Evolutionary conservation across 805 yeast genomes (phyloP).

Genomic region (Lipomyces sp.): DNA sequence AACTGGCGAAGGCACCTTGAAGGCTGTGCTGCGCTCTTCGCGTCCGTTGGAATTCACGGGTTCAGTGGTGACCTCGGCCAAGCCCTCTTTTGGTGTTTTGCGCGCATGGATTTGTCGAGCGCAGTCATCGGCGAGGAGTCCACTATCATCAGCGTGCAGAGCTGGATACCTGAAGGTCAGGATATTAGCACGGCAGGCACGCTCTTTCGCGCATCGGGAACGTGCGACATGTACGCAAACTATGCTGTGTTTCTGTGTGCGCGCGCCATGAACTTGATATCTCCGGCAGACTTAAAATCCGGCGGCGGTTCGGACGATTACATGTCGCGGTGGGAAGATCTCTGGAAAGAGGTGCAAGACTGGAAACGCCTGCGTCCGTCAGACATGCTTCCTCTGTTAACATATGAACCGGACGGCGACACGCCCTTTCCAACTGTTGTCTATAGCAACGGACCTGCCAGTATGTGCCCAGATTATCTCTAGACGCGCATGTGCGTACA

Average conservation of each 20-base stretch:
- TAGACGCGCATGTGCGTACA: not conserved
- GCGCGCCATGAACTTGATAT: constrained; percentile 40
- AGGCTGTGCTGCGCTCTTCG: constrained; percentile 42
- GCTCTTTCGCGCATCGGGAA: constrained; percentile 25
- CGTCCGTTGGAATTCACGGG: constrained; percentile 42
- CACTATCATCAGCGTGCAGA: constrained; percentile 39
- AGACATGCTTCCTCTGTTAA: constrained; percentile 39
- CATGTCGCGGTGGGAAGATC: constrained; percentile 41
- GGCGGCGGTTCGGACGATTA: constrained; percentile 29
- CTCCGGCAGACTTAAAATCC: constrained; percentile 31
- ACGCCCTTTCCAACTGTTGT: constrained; percentile 42
- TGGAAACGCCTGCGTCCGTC: constrained; percentile 43
- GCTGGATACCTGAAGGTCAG: constrained; percentile 38
- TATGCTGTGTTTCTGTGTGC: constrained; percentile 43
- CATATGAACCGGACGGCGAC: constrained; percentile 31
- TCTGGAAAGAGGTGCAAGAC: constrained; percentile 43
- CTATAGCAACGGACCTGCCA: constrained; percentile 41
- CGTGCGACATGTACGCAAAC: constrained; percentile 43
- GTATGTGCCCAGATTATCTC: not conserved
- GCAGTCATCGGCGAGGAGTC: constrained; percentile 41
- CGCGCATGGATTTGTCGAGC: constrained; percentile 44
- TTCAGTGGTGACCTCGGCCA: constrained; percentile 39
- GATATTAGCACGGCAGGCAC: constrained; percentile 1
- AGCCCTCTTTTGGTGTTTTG: constrained; percentile 47
- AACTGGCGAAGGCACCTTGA: constrained; percentile 44